phyloP scores from a whole-genome alignment of 139 green algal species.

The Mychonastes homosphaera region DNA sequence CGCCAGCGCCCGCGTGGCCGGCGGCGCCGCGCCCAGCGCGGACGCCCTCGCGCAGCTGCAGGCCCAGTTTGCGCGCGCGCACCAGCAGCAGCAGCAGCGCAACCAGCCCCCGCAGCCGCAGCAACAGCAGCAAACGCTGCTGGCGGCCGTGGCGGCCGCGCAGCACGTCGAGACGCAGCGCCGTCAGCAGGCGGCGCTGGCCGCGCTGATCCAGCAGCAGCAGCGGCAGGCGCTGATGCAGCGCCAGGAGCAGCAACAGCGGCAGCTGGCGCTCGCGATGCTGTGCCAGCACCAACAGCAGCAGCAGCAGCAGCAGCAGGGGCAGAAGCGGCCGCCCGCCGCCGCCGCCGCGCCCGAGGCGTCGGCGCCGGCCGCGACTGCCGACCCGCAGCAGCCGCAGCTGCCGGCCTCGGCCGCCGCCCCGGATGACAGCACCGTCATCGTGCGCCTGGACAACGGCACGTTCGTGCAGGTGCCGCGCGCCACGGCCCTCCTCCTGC shows the following conservation, averaged over 20 bases:
- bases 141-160: too few relatives aligned
- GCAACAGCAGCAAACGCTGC: not conserved
- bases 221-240: not conserved
- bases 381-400: not conserved
- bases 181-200: too few relatives aligned
- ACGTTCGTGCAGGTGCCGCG: too few relatives aligned
- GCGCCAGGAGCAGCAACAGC: not conserved
- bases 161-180: too few relatives aligned
- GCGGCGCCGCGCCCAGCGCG: not conserved
- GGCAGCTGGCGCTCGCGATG: not conserved
- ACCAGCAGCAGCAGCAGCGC: constrained; percentile 12
- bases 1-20: not conserved
- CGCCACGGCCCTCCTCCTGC: too few relatives aligned
- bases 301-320: not conserved
- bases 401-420: not conserved
- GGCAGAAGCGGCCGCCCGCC: too few relatives aligned
- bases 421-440: too few relatives aligned
- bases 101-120: not conserved
- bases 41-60: constrained; percentile 8
- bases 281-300: not conserved
- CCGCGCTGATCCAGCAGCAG: too few relatives aligned
- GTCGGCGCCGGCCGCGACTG: not conserved
- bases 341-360: too few relatives aligned
- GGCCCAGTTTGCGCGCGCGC: constrained; percentile 5
- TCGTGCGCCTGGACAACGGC: too few relatives aligned